These are phyloP conservation scores for Primulina eburnea DNA, from an alignment of 257 asterid species.

Conservation along the genomic window DNA sequence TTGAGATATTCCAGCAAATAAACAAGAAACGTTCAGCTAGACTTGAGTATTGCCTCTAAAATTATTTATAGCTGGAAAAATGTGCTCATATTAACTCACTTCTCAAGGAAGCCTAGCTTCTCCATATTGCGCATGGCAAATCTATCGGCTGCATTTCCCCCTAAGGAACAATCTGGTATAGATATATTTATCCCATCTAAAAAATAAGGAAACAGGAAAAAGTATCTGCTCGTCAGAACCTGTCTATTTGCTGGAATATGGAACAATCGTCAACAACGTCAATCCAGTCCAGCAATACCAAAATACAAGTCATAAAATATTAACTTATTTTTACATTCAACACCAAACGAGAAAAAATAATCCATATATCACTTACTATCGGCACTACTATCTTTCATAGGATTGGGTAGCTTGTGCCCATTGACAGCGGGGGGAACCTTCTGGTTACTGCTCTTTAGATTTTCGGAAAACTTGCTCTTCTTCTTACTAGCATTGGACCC, in stretches of 20 bases:
- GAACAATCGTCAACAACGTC: constrained; percentile 1
- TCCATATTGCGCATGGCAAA: constrained; percentile 61
- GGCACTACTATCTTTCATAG: constrained; percentile 25
- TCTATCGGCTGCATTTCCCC: constrained; percentile 58
- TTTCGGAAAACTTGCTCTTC: constrained; percentile 37
- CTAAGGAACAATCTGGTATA: constrained; percentile 33
- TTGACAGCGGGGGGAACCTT: constrained; percentile 29
- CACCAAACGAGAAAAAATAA: not conserved
- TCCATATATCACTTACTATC: constrained; percentile 48
- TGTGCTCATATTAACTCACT: constrained; percentile 45
- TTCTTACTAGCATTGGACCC: constrained; percentile 46
- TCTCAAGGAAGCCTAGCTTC: constrained; percentile 69
- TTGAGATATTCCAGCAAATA: constrained; percentile 10
- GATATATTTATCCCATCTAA: constrained; percentile 51
- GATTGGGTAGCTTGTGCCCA: constrained; percentile 33
- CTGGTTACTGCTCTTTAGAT: constrained; percentile 25
- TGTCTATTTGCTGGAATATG: constrained; percentile 1
- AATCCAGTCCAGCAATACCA: constrained; percentile 7
- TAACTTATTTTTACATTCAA: too few species aligned
- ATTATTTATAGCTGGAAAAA: not conserved
- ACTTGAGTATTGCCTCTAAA: not conserved
- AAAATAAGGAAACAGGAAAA: not conserved
- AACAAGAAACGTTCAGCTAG: not conserved
- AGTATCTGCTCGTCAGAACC: not conserved
- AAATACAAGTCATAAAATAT: not conserved